Base-by-base conservation (phyloP, 2,329 filamentous ascomycete genomes). In the Paecilomyces variotii region DNA sequence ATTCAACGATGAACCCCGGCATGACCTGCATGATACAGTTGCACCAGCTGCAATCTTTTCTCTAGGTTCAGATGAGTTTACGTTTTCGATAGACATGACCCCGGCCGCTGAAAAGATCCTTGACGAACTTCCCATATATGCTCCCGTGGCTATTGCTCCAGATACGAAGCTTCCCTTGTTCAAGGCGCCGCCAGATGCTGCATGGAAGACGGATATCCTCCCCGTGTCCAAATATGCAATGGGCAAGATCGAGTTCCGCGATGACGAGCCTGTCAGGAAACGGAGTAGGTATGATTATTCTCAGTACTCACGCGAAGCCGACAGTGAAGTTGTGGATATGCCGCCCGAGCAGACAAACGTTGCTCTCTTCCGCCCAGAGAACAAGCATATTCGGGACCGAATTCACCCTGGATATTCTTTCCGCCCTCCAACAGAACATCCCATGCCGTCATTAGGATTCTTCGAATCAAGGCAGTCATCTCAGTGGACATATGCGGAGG, bases 391-490 rank as follows among this genome's bases (percentile, higher is more conserved):
- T 49, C 85, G 93, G 59, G 93, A 97, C 70, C 84, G 94, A 14
- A 83, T 99, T 4, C 91, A 97, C 70, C 90, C 91, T 9, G 89
- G 90, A 7, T 92, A 97, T 72, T 90, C 93, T 62, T 97, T 99
- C 79, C 84, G 92, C 57, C 94, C 94, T 14, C 94, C 94, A 0
- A 91, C 90, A 0, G 93, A 97, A 71, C 87, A 91, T 70, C 84
- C 85, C 0, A 97, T 97, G 92, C 94, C 94, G 0, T 84, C 87
- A 1, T 88, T 93, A 65, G 86, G 83, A 56, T 99, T 97, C 76
- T 97, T 96, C 68, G 93, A 99, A 72, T 88, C 84, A 61, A 84
- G 94, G 45, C 85, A 82, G 56, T 87, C 91, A 1, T 97, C 94
- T 2, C 91, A 97, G 68, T 99, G 94, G 94, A 90, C 91, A 0